These are phyloP conservation scores for Colletotrichum simmondsii DNA, from an alignment of 2,329 filamentous ascomycete species.

Conservation along the genomic window DNA sequence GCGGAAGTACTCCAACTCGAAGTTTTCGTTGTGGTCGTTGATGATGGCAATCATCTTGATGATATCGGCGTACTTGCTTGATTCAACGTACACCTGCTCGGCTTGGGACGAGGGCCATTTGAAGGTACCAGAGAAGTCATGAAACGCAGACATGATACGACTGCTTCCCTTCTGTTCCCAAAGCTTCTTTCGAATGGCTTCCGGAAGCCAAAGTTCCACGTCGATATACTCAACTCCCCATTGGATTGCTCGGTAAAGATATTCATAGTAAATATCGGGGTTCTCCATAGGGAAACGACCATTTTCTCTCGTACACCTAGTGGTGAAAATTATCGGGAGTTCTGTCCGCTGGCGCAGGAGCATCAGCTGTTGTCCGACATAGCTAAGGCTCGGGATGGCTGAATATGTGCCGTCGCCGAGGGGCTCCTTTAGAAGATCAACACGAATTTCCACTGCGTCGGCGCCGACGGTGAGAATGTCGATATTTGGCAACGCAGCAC, in stretches of 20 bases:
- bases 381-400: conserved; percentile 79
- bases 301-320: conserved; percentile 83
- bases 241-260: conserved; percentile 85
- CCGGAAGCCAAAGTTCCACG: conserved; percentile 87
- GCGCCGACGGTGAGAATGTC: conserved; percentile 89
- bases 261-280: conserved; percentile 78
- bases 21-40: conserved; percentile 85
- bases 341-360: conserved; percentile 84
- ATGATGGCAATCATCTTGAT: conserved; percentile 93
- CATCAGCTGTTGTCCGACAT: conserved; percentile 90
- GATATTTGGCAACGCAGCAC: conserved; percentile 83
- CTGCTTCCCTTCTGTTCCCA: conserved; percentile 80
- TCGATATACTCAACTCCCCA: conserved; percentile 94
- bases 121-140: conserved; percentile 87
- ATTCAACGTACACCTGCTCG: conserved; percentile 76
- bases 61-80: conserved; percentile 81
- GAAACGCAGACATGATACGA: conserved; percentile 91
- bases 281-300: conserved; percentile 87
- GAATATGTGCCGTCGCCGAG: conserved; percentile 70
- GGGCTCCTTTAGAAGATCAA: conserved; percentile 83
- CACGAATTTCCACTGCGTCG: conserved; percentile 86
- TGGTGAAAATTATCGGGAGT: conserved; percentile 91
- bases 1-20: conserved; percentile 90
- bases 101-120: conserved; percentile 83
- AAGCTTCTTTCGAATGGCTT: conserved; percentile 75